These are phyloP conservation scores for Leptographium wingfieldii DNA, from an alignment of 2,329 filamentous ascomycete species.

Conservation along the genomic window DNA sequence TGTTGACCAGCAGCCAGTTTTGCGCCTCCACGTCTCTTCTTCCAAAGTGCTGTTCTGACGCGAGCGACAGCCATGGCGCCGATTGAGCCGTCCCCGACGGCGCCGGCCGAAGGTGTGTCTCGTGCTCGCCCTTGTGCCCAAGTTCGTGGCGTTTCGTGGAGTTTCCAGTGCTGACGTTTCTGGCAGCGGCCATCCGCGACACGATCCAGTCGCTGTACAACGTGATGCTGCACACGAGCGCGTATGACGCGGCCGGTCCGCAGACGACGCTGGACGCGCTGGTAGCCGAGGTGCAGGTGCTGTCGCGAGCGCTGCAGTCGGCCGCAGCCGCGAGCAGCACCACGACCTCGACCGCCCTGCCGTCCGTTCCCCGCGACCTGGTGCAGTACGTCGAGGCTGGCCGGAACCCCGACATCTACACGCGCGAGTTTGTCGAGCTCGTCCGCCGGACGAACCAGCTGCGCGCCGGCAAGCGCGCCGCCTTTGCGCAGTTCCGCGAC, in stretches of 20 bases:
- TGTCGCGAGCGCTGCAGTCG: conserved; percentile 25
- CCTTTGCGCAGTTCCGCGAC: conserved; percentile 49
- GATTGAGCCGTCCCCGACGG: conserved; percentile 16
- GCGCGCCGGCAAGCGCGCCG: conserved; percentile 50
- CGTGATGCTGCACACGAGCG: conserved; percentile 48
- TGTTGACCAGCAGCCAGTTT: too few species aligned
- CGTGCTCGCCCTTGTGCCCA: background rate
- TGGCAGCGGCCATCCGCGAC: conserved; percentile 20
- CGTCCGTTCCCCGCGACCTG: conserved; percentile 47
- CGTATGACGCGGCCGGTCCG: conserved; percentile 38
- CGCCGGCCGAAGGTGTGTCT: conserved; percentile 10
- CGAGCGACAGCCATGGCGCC: conserved; percentile 24
- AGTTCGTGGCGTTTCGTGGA: background rate
- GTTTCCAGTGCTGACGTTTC: too few species aligned
- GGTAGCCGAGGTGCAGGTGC: conserved; percentile 36
- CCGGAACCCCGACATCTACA: conserved; percentile 63
- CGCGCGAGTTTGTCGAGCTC: conserved; percentile 59
- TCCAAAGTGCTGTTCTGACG: background rate
- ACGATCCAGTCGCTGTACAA: conserved; percentile 52
- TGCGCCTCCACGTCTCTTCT: background rate
- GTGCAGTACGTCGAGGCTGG: conserved; percentile 59
- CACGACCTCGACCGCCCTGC: conserved; percentile 21
- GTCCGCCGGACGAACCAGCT: conserved; percentile 54
- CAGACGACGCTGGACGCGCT: conserved; percentile 44
- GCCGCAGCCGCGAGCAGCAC: conserved; percentile 23